Evolutionary conservation across 139 green algal genomes (phyloP).

Genomic region (Volvox reticuliferus): DNA sequence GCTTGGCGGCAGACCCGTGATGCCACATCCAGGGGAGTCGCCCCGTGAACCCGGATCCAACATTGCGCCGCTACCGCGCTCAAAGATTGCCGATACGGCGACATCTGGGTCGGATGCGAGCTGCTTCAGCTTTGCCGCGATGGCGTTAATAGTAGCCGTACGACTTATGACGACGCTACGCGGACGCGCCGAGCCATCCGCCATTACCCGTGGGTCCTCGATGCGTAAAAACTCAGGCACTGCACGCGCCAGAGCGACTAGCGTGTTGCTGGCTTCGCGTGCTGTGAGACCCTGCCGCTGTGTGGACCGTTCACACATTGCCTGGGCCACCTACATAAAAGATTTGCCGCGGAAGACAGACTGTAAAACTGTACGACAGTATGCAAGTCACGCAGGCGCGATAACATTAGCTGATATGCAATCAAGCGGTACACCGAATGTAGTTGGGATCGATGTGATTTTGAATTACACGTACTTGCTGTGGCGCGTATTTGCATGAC

Average conservation of each 20-base stretch:
- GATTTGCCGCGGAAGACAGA: too few relatives aligned
- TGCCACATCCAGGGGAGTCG: too few relatives aligned
- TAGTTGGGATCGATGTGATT: too few relatives aligned
- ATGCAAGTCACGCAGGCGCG: too few relatives aligned
- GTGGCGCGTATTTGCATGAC: too few relatives aligned
- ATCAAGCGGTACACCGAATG: too few relatives aligned
- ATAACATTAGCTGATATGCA: too few relatives aligned
- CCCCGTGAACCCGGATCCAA: background rate
- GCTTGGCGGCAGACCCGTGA: background rate
- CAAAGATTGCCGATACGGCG: background rate
- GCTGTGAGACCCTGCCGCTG: background rate
- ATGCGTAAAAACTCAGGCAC: conserved; percentile 41
- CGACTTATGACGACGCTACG: conserved; percentile 31
- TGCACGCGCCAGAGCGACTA: conserved; percentile 16
- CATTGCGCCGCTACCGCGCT: background rate
- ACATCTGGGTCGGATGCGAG: conserved; percentile 33
- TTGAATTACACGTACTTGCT: too few relatives aligned
- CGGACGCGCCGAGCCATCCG: conserved; percentile 28
- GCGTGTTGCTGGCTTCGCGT: conserved; percentile 33
- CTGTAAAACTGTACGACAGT: too few relatives aligned
- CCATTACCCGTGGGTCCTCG: conserved; percentile 33
- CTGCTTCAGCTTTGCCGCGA: conserved; percentile 30
- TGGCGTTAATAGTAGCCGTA: background rate
- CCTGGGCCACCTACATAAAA: background rate
- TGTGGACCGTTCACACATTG: conserved; percentile 28